phyloP scores from a whole-genome alignment of 208 protist genomes.

The Leishmania tarentolae region DNA sequence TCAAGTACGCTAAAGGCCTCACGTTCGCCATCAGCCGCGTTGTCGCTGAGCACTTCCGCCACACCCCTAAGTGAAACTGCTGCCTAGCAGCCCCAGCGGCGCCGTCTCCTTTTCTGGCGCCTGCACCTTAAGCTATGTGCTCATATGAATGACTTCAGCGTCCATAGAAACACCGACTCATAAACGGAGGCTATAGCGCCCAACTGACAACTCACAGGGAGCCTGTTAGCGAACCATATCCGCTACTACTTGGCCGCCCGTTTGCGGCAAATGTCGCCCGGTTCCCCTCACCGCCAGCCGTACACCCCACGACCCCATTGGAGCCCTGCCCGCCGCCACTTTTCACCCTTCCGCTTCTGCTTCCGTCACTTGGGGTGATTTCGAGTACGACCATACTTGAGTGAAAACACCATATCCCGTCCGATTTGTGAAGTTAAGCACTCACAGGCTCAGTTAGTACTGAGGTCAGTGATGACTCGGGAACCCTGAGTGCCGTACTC shows the following conservation, averaged over 20 bases:
- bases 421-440: no score
- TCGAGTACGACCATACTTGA: no score
- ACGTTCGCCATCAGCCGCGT: slow-evolving; percentile 85
- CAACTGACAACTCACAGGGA: background rate
- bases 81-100: background rate
- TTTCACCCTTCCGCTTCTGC: no score
- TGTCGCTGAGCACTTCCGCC: slow-evolving; percentile 72
- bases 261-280: background rate
- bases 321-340: background rate
- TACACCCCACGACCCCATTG: no score
- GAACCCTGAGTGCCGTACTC: no score
- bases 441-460: no score
- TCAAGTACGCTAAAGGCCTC: slow-evolving; percentile 90
- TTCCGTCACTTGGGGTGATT: no score
- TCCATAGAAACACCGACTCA: background rate
- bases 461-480: no score
- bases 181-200: background rate
- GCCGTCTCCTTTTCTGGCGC: background rate
- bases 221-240: background rate
- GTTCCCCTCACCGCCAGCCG: background rate
- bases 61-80: slow-evolving; percentile 40
- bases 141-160: background rate
- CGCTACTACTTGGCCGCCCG: background rate
- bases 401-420: no score
- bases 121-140: background rate